phyloP scores from a whole-genome alignment of 2,329 filamentous ascomycete genomes.

The Aureobasidium sp. region DNA sequence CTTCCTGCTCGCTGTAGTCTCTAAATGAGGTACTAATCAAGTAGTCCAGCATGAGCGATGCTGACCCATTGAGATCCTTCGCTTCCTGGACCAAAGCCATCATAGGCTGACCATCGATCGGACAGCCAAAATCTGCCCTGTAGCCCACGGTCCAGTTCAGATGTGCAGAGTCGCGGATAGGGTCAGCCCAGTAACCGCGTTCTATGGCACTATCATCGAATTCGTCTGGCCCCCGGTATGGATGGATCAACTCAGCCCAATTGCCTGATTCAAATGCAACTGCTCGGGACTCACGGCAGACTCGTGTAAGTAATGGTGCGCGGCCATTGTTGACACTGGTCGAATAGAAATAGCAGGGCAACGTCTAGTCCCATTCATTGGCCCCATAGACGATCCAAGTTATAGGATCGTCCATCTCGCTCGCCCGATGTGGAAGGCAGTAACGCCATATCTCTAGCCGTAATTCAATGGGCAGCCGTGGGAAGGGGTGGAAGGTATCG shows the following conservation, averaged over 20 bases:
- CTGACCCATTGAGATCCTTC: constrained; percentile 1
- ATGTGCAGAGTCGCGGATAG: background rate
- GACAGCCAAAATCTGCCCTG: background rate
- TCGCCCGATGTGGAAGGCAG: constrained; percentile 17
- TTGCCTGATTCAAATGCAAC: constrained; percentile 9
- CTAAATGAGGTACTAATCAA: background rate
- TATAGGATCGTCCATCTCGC: constrained; percentile 12
- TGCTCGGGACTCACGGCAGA: constrained; percentile 15
- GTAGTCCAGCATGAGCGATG: constrained; percentile 5
- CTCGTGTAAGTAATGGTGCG: constrained; percentile 15
- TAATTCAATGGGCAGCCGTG: constrained; percentile 16
- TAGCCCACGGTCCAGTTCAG: background rate
- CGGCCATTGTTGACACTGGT: constrained; percentile 11
- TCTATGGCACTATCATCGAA: background rate
- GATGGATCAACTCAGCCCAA: too few relatives aligned
- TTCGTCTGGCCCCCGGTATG: too few relatives aligned
- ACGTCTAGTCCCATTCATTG: background rate
- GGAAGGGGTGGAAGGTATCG: constrained; percentile 15
- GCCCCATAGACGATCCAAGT: background rate
- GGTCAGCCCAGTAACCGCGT: background rate
- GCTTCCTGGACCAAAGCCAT: background rate
- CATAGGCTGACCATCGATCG: background rate
- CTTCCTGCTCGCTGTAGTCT: background rate
- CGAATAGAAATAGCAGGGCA: background rate
- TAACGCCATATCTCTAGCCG: constrained; percentile 17